Evolutionary conservation across 345 rosid species (phyloP).

Genomic region (Citropsis articulata): DNA sequence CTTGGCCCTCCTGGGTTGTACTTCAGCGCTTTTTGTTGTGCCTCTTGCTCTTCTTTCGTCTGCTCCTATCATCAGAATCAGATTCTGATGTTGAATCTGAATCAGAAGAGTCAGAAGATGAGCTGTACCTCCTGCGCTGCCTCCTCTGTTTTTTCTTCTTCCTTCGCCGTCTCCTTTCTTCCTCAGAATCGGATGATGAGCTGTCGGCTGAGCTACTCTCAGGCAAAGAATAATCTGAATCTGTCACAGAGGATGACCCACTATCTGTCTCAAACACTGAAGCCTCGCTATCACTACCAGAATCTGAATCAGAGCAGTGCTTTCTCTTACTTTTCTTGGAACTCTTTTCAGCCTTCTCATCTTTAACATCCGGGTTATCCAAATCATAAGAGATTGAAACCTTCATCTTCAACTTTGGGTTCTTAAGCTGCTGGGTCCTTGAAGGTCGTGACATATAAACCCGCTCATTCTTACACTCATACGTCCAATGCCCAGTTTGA

Average conservation of each 20-base stretch:
- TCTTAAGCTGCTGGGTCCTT: constrained; percentile 91
- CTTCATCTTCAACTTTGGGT: constrained; percentile 73
- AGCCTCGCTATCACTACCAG: constrained; percentile 81
- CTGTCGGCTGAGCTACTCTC: constrained; percentile 63
- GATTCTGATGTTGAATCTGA: constrained; percentile 58
- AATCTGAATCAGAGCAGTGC: constrained; percentile 57
- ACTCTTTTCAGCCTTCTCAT: constrained; percentile 45
- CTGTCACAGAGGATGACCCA: constrained; percentile 54
- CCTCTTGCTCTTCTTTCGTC: constrained; percentile 62
- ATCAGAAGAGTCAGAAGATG: constrained; percentile 80
- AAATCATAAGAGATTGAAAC: constrained; percentile 51
- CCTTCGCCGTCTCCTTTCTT: constrained; percentile 57
- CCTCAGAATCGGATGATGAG: constrained; percentile 81
- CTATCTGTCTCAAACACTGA: constrained; percentile 87
- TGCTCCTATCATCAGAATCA: constrained; percentile 64
- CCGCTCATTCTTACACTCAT: constrained; percentile 89
- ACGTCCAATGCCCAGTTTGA: constrained; percentile 95
- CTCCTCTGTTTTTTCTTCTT: constrained; percentile 73
- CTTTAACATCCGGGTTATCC: constrained; percentile 44
- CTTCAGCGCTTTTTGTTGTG: constrained; percentile 48
- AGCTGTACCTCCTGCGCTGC: constrained; percentile 57
- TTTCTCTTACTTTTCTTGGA: constrained; percentile 88
- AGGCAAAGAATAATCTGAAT: constrained; percentile 55
- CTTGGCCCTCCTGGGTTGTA: not conserved
- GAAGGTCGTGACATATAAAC: constrained; percentile 92